Percentiles rank a stretch among this genome's conserved stretches.
Conservation (phyloP, 495 filamentous ascomycete species). For the Parathielavia appendiculata region DNA sequence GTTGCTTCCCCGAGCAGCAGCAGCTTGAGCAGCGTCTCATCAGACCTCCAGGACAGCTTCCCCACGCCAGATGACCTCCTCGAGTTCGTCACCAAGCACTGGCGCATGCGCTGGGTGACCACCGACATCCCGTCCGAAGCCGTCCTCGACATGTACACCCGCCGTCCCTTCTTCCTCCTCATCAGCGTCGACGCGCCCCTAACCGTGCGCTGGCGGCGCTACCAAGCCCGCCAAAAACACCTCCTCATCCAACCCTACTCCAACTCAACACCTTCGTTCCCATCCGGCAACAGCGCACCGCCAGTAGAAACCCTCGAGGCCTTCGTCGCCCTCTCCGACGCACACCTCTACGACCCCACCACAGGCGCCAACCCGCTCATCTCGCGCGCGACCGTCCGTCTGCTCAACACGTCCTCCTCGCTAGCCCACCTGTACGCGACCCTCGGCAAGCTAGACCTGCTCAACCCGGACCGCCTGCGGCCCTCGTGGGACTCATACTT, state of each 20-base stretch:
- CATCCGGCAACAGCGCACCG: background rate
- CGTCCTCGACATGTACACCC: constrained; percentile 64
- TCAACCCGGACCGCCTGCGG: constrained; percentile 71
- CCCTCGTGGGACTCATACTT: constrained; percentile 99
- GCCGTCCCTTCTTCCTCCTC: constrained; percentile 87
- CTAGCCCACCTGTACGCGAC: constrained; percentile 62
- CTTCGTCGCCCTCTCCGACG: constrained; percentile 73
- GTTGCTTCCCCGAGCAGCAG: background rate
- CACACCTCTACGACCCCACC: constrained; percentile 63
- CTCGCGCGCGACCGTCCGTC: constrained; percentile 70
- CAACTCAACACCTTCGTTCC: constrained; percentile 52
- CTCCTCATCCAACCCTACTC: constrained; percentile 56
- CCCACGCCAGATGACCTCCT: constrained; percentile 57
- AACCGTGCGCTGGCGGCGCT: constrained; percentile 73
- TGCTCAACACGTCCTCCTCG: constrained; percentile 77
- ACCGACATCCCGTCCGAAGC: constrained; percentile 67
- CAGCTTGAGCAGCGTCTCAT: background rate
- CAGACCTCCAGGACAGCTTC: constrained; percentile 45
- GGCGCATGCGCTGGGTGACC: constrained; percentile 77
- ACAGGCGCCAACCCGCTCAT: constrained; percentile 66
- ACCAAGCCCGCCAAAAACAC: constrained; percentile 45
- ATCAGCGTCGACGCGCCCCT: constrained; percentile 89
- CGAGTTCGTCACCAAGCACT: constrained; percentile 78
- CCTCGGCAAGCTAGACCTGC: constrained; percentile 64
- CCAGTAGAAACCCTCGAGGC: constrained; percentile 52